Evolutionary conservation across 1,284 basidiomycete species (phyloP), one percentile per base, ranked within the genome.

Genomic region (Moesziomyces sp.): DNA sequence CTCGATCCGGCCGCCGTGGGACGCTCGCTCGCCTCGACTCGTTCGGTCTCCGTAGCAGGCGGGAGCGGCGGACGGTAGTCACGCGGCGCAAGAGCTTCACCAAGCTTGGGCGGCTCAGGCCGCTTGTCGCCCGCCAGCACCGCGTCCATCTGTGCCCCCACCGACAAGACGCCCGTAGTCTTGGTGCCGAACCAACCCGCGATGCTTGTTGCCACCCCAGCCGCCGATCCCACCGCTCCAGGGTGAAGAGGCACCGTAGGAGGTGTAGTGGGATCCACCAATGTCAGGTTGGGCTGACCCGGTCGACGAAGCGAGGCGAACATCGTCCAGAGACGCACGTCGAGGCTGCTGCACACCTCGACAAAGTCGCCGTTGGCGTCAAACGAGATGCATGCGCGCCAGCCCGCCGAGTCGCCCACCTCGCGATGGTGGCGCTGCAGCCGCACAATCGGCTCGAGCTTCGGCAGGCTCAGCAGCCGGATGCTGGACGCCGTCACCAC

Each of bases 291-390:
- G 14, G 80, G 80, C 49, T 59, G 57, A 21, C 76, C 75, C 10
- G 76, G 72, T 28, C 81, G 62, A 10, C 72, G 74, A 33, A 71
- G 57, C 16, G 72, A 64, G 1, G 65, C 79, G 58, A 82, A 77
- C 28, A 69, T 62, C 11, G 80, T 77, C 80, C 80, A 83, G 7
- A 82, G 44, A 6, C 78, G 72, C 42, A 80, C 72, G 55, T 83
- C 80, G 7, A 79, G 65, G 45, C 74, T 77, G 57, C 74, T 71
- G 47, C 56, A 63, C 5, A 78, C 57, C 64, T 83, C 80, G 44
- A 82, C 44, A 52, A 82, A 77, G 61, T 80, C 77, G 46, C 81
- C 81, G 16, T 73, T 57, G 13, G 52, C 19, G 47, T 76, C 79
- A 38, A 82, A 58, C 13, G 59, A 71, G 52, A 78, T 50, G 21